Evolutionary conservation across 1,139 yeast species (phyloP).

Genomic region (Suhomyces atakaporum): DNA sequence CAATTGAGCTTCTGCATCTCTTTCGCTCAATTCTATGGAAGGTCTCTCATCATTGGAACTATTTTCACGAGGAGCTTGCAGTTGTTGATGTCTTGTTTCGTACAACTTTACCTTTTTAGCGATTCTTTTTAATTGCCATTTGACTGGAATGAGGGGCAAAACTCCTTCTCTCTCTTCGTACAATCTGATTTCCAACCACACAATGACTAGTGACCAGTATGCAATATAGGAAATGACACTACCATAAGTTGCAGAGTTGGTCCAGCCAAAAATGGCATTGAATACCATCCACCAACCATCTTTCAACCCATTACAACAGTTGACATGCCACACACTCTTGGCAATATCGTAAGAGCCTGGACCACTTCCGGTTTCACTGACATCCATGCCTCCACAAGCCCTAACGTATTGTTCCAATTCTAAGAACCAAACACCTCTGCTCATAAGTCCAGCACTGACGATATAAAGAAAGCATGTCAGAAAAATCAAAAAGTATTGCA

Average conservation of each 20-base stretch:
- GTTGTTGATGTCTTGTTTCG: conserved; percentile 16
- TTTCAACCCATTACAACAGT: conserved; percentile 48
- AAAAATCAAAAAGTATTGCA: conserved; percentile 42
- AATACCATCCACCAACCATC: conserved; percentile 53
- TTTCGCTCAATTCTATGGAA: conserved; percentile 6
- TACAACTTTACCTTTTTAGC: conserved; percentile 22
- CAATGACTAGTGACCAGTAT: conserved; percentile 39
- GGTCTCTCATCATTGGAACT: background rate
- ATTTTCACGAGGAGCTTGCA: conserved; percentile 1
- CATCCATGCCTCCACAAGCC: conserved; percentile 46
- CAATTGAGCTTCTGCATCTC: conserved; percentile 15
- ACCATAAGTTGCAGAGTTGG: conserved; percentile 51
- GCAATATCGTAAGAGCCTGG: conserved; percentile 50
- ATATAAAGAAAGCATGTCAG: conserved; percentile 46
- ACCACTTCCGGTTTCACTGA: conserved; percentile 50
- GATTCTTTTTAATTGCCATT: conserved; percentile 28
- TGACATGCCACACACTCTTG: conserved; percentile 51
- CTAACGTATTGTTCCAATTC: conserved; percentile 45
- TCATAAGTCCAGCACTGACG: conserved; percentile 49
- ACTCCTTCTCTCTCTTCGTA: conserved; percentile 36
- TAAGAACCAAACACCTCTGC: conserved; percentile 50
- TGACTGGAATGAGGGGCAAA: conserved; percentile 31
- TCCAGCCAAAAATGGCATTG: conserved; percentile 51
- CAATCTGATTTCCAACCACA: conserved; percentile 23
- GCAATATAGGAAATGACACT: conserved; percentile 41